Conservation (phyloP, 179 eudicot species). For the Beta corolliflora region DNA sequence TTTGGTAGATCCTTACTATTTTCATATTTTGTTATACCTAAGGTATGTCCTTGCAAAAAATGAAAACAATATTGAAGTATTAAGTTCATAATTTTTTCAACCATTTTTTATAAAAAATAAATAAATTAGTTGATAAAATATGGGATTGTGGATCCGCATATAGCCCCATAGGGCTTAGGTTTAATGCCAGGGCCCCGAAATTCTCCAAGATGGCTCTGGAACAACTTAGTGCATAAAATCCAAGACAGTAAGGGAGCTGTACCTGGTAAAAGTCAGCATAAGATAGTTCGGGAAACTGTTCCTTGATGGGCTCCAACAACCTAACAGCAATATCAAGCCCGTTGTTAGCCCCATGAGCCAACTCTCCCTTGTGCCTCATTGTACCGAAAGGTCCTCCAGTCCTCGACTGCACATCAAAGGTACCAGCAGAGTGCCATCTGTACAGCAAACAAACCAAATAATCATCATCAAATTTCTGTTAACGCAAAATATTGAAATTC, state of each 20-base stretch:
- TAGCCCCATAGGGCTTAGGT: too few species aligned
- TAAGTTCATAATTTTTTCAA: too few species aligned
- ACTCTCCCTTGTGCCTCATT: slow-evolving; percentile 73
- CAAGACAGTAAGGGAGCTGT: neutral
- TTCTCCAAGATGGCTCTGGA: too few species aligned
- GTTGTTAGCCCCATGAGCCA: slow-evolving; percentile 70
- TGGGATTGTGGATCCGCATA: too few species aligned
- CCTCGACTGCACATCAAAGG: slow-evolving; percentile 67
- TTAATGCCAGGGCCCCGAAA: too few species aligned
- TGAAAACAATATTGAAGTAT: too few species aligned
- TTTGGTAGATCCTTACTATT: too few species aligned
- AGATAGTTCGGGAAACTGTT: slow-evolving; percentile 70
- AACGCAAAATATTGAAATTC: neutral
- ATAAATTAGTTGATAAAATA: too few species aligned
- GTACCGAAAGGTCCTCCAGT: slow-evolving; percentile 98
- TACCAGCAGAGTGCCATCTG: slow-evolving; percentile 99
- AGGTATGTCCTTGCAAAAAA: too few species aligned
- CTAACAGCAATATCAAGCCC: slow-evolving; percentile 83
- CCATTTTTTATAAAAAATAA: too few species aligned
- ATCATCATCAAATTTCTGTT: neutral
- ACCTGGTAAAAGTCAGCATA: slow-evolving; percentile 89
- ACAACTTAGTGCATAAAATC: neutral
- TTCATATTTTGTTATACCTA: too few species aligned
- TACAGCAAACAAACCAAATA: neutral
- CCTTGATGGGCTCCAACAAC: slow-evolving; percentile 79